Evolutionary conservation across 805 yeast species (phyloP).

Genomic region (Alloascoidea hylecoeti): DNA sequence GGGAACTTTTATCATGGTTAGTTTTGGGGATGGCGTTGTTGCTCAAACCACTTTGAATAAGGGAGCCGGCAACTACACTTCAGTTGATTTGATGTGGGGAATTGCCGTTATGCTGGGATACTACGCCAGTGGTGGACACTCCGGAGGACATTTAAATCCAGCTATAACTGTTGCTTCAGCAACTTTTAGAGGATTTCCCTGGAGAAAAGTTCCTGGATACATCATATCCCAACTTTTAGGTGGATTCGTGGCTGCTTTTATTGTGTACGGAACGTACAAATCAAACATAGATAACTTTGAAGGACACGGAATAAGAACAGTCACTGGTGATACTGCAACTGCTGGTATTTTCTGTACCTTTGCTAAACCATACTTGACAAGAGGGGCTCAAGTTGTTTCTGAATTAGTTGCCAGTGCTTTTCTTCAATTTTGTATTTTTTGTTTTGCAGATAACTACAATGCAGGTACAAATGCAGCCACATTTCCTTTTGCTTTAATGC

Average conservation of each 20-base stretch:
- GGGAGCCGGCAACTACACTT: slow-evolving; percentile 26
- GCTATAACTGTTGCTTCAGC: slow-evolving; percentile 33
- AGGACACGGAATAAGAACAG: slow-evolving; percentile 14
- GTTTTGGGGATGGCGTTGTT: slow-evolving; percentile 33
- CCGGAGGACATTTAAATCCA: slow-evolving; percentile 45
- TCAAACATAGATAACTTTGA: slow-evolving; percentile 23
- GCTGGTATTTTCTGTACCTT: slow-evolving; percentile 34
- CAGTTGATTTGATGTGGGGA: slow-evolving; percentile 37
- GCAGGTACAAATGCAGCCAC: slow-evolving; percentile 21
- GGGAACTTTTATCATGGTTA: slow-evolving; percentile 30
- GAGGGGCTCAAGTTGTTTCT: slow-evolving; percentile 30
- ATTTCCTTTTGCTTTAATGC: slow-evolving; percentile 31
- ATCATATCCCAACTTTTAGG: slow-evolving; percentile 33
- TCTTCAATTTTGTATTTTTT: slow-evolving; percentile 30
- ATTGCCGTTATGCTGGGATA: slow-evolving; percentile 38
- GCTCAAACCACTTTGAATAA: slow-evolving; percentile 28
- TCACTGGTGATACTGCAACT: slow-evolving; percentile 17
- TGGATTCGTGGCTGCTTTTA: slow-evolving; percentile 29
- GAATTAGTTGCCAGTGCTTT: slow-evolving; percentile 31
- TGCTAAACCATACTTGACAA: slow-evolving; percentile 24
- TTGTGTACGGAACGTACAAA: slow-evolving; percentile 29
- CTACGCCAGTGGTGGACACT: slow-evolving; percentile 35
- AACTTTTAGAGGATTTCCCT: slow-evolving; percentile 35
- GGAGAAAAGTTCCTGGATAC: slow-evolving; percentile 30
- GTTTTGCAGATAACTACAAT: slow-evolving; percentile 37